A percentile compares a stretch with the other conserved stretches of the same genome.
Conservation (phyloP, 768 basidiomycete genomes). For the Exsudoporus frostii region DNA sequence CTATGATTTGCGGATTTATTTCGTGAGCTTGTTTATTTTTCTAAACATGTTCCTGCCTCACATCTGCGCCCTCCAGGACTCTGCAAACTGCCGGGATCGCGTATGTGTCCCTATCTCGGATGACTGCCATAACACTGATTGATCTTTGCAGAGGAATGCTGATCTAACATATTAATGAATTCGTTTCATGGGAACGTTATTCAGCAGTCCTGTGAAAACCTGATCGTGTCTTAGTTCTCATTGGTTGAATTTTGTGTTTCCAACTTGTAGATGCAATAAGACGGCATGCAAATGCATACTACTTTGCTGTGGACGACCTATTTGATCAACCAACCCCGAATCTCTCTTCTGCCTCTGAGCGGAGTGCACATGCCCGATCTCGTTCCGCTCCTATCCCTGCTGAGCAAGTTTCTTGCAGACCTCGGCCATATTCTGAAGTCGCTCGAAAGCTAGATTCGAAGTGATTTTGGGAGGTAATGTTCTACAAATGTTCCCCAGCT, state of each 20-base stretch:
- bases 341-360: not conserved
- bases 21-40: constrained; percentile 30
- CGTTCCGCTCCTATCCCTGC: not conserved
- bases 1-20: constrained; percentile 70
- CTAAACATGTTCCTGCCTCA: not conserved
- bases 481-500: not conserved
- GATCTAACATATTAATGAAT: constrained; percentile 32
- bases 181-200: not conserved
- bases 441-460: not conserved
- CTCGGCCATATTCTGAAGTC: not conserved
- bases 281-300: not conserved
- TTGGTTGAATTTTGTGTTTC: not conserved
- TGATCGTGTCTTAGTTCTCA: not conserved
- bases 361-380: not conserved
- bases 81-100: constrained; percentile 60
- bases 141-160: constrained; percentile 43
- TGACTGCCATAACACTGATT: constrained; percentile 2
- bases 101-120: constrained; percentile 33
- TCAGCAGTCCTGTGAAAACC: not conserved
- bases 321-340: not conserved
- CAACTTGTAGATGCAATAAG: not conserved
- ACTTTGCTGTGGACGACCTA: not conserved
- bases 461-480: not conserved
- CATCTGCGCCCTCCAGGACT: constrained; percentile 29
- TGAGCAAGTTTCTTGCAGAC: not conserved